Percentiles rank a stretch among this genome's conserved stretches.
Conservation (phyloP, 2,329 filamentous ascomycete genomes). For the Coniochaeta pulveracea region DNA sequence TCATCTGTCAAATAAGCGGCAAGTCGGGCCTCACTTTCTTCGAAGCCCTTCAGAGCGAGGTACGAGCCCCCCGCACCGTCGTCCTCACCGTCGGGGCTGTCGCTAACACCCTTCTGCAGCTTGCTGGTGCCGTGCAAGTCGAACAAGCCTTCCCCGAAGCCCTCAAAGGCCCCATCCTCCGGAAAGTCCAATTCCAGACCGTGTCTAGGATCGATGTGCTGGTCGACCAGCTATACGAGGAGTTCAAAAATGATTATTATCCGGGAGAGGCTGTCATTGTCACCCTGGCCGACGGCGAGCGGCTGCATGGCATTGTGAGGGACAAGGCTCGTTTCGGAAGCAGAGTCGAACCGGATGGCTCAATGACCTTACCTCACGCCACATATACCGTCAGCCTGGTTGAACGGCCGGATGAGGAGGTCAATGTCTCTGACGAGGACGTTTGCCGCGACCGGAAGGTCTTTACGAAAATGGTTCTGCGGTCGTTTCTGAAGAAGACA, state of each 20-base stretch:
- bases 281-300: conserved; percentile 55
- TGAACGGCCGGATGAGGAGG: conserved; percentile 57
- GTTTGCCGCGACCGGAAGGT: conserved; percentile 79
- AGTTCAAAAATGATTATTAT: conserved; percentile 85
- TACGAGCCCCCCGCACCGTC: conserved; percentile 28
- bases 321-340: conserved; percentile 73
- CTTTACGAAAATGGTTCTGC: conserved; percentile 89
- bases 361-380: conserved; percentile 58
- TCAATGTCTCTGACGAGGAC: conserved; percentile 68
- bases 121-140: conserved; percentile 74
- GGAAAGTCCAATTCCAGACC: conserved; percentile 83
- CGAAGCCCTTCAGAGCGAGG: conserved; percentile 84
- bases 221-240: conserved; percentile 56
- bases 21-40: conserved; percentile 88
- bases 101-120: conserved; percentile 30
- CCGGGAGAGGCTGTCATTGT: conserved; percentile 78
- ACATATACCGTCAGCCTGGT: conserved; percentile 72
- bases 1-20: conserved; percentile 93
- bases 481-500: conserved; percentile 90
- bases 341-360: conserved; percentile 54
- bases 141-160: conserved; percentile 87
- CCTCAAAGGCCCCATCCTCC: conserved; percentile 80
- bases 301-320: conserved; percentile 62
- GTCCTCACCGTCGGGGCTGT: not conserved
- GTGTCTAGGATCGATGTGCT: conserved; percentile 80